These are phyloP conservation scores for Lyophyllum atratum DNA, from an alignment of 768 basidiomycete species.

Conservation along the genomic window DNA sequence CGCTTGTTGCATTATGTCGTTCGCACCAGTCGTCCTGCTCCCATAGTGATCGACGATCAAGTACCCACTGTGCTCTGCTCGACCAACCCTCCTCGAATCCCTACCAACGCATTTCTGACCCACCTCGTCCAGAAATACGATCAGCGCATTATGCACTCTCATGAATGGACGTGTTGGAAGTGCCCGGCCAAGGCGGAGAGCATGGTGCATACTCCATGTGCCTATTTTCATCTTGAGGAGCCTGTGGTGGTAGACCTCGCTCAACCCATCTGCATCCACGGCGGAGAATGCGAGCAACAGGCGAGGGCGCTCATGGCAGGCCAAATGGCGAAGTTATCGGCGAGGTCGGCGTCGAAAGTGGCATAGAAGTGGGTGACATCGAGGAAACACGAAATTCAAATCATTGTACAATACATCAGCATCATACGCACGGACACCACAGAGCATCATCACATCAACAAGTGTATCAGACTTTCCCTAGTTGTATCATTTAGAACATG, in stretches of 20 bases:
- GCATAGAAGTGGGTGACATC: not conserved
- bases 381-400: not conserved
- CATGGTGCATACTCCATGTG: constrained; percentile 7
- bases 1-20: constrained; percentile 2
- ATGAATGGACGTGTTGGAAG: constrained; percentile 8
- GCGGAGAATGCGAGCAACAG: not conserved
- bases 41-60: constrained; percentile 3
- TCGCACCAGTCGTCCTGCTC: not conserved
- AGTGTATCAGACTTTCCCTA: not conserved
- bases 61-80: constrained; percentile 1
- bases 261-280: constrained; percentile 3
- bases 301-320: not conserved
- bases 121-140: constrained; percentile 8
- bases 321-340: constrained; percentile 1
- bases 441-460: not conserved
- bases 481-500: not conserved
- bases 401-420: not conserved
- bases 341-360: not conserved
- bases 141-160: constrained; percentile 3
- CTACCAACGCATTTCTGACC: constrained; percentile 3
- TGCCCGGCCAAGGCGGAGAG: constrained; percentile 4
- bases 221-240: constrained; percentile 5
- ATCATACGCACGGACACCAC: not conserved
- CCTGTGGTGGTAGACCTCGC: constrained; percentile 5
- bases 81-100: constrained; percentile 2